Conservation (phyloP, 1,284 basidiomycete species). For the Tylopilus sp. region DNA sequence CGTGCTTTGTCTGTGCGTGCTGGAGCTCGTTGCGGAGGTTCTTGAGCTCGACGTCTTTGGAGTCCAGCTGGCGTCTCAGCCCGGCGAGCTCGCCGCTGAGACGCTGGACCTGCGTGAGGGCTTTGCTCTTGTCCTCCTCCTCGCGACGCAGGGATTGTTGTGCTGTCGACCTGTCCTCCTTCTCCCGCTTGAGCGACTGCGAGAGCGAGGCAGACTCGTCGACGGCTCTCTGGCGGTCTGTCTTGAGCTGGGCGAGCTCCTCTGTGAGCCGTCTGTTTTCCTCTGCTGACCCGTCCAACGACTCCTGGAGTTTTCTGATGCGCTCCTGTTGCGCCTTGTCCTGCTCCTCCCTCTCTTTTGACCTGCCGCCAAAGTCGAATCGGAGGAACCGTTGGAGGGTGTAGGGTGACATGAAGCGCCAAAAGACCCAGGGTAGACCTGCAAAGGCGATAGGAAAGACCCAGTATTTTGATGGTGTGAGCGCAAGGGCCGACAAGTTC, state of each 20-base stretch:
- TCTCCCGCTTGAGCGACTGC: slow-evolving; percentile 28
- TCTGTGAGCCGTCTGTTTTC: slow-evolving; percentile 31
- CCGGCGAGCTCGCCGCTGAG: slow-evolving; percentile 25
- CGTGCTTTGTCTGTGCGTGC: slow-evolving; percentile 35
- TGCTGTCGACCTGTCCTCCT: slow-evolving; percentile 19
- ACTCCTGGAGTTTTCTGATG: slow-evolving; percentile 28
- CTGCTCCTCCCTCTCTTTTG: slow-evolving; percentile 36
- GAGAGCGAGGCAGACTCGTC: slow-evolving; percentile 21
- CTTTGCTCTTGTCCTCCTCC: slow-evolving; percentile 32
- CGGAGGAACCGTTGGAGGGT: neutral
- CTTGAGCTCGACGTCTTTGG: slow-evolving; percentile 35
- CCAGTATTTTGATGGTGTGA: slow-evolving; percentile 41
- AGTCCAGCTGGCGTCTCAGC: slow-evolving; percentile 35
- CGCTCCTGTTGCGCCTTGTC: slow-evolving; percentile 21
- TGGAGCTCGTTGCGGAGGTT: slow-evolving; percentile 42
- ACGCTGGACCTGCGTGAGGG: slow-evolving; percentile 22
- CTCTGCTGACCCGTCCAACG: slow-evolving; percentile 10
- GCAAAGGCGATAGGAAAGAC: slow-evolving; percentile 42
- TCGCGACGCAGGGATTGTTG: slow-evolving; percentile 32
- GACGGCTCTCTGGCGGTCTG: slow-evolving; percentile 8
- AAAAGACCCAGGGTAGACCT: slow-evolving; percentile 37
- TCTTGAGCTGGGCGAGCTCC: slow-evolving; percentile 22
- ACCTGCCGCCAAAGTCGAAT: slow-evolving; percentile 7
- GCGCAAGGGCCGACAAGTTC: slow-evolving; percentile 43
- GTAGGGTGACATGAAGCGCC: slow-evolving; percentile 25